Percentiles rank a stretch among this genome's conserved stretches.
These are phyloP conservation scores for Paspalum vaginatum DNA, from an alignment of 176 grass and related monocot species.

Conservation along the genomic window DNA sequence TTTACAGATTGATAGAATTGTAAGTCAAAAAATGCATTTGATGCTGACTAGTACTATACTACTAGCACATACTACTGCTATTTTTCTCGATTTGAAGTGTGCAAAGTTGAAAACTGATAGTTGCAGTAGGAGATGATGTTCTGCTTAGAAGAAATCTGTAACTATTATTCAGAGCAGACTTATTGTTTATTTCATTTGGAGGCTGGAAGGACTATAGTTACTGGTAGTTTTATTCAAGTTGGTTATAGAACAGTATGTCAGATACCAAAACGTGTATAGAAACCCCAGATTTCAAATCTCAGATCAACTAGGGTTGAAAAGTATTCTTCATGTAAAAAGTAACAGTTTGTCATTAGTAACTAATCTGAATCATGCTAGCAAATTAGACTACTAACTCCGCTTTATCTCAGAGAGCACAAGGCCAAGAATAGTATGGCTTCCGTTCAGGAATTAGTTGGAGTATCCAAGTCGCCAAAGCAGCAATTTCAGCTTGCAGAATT, in stretches of 20 bases:
- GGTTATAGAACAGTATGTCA: background rate
- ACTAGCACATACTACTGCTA: background rate
- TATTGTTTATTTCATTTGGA: background rate
- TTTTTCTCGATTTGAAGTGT: background rate
- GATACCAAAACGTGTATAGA: background rate
- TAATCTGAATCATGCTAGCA: background rate
- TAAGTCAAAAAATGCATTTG: background rate
- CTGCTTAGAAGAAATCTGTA: background rate
- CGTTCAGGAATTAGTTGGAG: slow-evolving; percentile 58
- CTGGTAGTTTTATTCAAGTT: background rate
- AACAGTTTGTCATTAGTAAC: background rate
- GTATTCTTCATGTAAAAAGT: background rate
- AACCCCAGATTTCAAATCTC: background rate
- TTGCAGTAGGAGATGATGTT: background rate
- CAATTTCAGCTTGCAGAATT: slow-evolving; percentile 67
- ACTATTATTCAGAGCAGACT: background rate
- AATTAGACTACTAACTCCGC: background rate
- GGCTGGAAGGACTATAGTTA: background rate
- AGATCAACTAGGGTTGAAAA: background rate
- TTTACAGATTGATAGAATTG: background rate
- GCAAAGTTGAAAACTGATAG: background rate
- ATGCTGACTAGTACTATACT: background rate
- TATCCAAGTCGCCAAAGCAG: slow-evolving; percentile 45
- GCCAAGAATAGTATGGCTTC: slow-evolving; percentile 33
- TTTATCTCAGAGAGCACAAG: slow-evolving; percentile 46